Percentiles rank a stretch among this genome's conserved stretches.
Conservation (phyloP, 169 alveolate species). For the Cryptosporidium felis region DNA sequence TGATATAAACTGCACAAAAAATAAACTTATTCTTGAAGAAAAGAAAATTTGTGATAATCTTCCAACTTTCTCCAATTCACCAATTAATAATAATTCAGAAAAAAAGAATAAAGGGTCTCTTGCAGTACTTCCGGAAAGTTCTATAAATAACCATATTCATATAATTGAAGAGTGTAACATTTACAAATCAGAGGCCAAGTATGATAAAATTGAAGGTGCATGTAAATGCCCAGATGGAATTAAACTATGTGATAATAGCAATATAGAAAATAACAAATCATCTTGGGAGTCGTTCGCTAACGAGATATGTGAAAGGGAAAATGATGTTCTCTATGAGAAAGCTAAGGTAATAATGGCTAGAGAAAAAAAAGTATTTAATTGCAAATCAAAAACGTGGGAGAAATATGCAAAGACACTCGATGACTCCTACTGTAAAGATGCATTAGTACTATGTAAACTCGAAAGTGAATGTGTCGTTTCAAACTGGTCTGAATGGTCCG, state of each 20-base stretch:
- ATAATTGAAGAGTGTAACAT: constrained; percentile 2
- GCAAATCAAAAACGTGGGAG: constrained; percentile 30
- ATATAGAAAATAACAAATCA: constrained; percentile 20
- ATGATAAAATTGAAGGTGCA: constrained; percentile 5
- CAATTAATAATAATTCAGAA: neutral
- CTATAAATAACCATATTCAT: neutral
- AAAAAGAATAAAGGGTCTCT: neutral
- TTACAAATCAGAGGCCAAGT: constrained; percentile 5
- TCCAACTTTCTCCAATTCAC: neutral
- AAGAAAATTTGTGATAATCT: constrained; percentile 13
- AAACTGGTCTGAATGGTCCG: constrained; percentile 33
- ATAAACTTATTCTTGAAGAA: neutral
- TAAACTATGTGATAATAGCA: constrained; percentile 1
- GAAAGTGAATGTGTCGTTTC: constrained; percentile 28
- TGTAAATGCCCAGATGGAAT: constrained; percentile 14
- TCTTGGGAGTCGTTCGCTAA: constrained; percentile 11
- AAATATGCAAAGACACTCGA: neutral
- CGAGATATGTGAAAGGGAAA: neutral
- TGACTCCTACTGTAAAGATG: neutral
- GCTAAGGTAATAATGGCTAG: neutral
- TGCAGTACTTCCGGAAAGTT: neutral
- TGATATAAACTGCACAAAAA: neutral
- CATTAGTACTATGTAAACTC: constrained; percentile 7
- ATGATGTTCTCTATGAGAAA: neutral
- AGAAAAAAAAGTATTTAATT: neutral